Evolutionary conservation across 2,329 filamentous ascomycete species (phyloP), one percentile per base, ranked within the genome.

Genomic region (Pseudogymnoascus pannorum): DNA sequence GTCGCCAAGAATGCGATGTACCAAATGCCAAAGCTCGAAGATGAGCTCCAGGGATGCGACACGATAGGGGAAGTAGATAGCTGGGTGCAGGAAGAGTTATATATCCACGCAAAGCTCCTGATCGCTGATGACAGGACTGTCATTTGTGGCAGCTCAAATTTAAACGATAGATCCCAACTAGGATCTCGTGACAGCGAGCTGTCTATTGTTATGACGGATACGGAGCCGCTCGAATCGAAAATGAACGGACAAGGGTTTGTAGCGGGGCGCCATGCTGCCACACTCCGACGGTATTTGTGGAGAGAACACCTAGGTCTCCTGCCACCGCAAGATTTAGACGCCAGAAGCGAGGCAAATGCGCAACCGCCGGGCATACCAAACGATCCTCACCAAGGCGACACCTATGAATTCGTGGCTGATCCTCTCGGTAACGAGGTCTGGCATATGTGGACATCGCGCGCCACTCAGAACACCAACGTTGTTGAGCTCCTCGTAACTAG

Each of bases 61-160:
- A 77, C 85, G 0, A 83, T 93, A 67, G 83, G 84, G 1, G 94
- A 97, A 73, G 88, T 91, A 62, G 82, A 88, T 60, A 91, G 95
- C 71, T 95, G 94, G 79, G 87, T 97, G 63, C 93, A 96, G 71
- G 94, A 99, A 72, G 93, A 99, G 74, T 82, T 97, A 1, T 99
- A 99, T 72, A 87, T 97, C 57, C 94, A 99, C 73, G 89, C 86
- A 26, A 99, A 97, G 76, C 81, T 97, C 35, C 81, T 94, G 66
- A 93, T 97, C 67, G 88, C 88, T 1, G 92, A 97, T 71, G 93
- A 97, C 73, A 85, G 86, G 60, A 82, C 91, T 57, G 91, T 89
- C 1, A 85, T 97, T 60, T 94, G 91, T 71, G 91, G 91, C 16
- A 92, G 87, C 24, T 91, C 89, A 65, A 97, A 97, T 74, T 81